Conservation (phyloP, 202 grass and related monocot species). For the Eragrostis tef region DNA sequence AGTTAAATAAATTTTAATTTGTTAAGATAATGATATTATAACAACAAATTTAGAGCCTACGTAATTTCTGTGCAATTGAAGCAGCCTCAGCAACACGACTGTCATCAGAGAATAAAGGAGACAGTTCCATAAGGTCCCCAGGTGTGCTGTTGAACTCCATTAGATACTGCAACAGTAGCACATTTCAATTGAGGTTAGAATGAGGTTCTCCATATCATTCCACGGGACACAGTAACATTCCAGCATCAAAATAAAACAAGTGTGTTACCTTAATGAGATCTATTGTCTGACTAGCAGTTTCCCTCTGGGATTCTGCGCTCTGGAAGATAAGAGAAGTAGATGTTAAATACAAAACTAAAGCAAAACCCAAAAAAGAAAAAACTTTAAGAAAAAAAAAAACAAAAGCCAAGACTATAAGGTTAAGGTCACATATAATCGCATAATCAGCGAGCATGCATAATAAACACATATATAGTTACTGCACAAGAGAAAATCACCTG, state of each 20-base stretch:
- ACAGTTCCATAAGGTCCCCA: conserved; percentile 99
- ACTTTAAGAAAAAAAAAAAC: background rate
- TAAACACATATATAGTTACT: conserved; percentile 30
- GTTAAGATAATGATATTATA: background rate
- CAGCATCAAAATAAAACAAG: conserved; percentile 36
- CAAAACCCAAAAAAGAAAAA: background rate
- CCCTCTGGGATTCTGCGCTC: conserved; percentile 99
- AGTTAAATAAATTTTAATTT: background rate
- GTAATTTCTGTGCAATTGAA: conserved; percentile 99
- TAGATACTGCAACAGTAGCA: conserved; percentile 74
- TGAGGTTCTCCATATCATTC: background rate
- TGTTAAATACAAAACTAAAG: conserved; percentile 23
- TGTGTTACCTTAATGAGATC: conserved; percentile 89
- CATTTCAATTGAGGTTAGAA: conserved; percentile 25
- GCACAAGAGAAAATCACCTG: conserved; percentile 64
- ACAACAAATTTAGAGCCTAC: conserved; percentile 53
- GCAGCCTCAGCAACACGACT: conserved; percentile 96
- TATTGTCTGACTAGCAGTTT: conserved; percentile 98
- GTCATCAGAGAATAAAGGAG: conserved; percentile 96
- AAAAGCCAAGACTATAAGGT: background rate
- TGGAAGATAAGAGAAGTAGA: conserved; percentile 47
- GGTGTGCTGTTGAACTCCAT: conserved; percentile 99
- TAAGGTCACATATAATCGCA: conserved; percentile 24
- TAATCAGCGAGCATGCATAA: conserved; percentile 31
- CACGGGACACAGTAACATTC: conserved; percentile 17